Percentiles rank a stretch among this genome's conserved stretches.
phyloP scores from a whole-genome alignment of 148 eudicot genomes.

The Linanthus parryae region DNA sequence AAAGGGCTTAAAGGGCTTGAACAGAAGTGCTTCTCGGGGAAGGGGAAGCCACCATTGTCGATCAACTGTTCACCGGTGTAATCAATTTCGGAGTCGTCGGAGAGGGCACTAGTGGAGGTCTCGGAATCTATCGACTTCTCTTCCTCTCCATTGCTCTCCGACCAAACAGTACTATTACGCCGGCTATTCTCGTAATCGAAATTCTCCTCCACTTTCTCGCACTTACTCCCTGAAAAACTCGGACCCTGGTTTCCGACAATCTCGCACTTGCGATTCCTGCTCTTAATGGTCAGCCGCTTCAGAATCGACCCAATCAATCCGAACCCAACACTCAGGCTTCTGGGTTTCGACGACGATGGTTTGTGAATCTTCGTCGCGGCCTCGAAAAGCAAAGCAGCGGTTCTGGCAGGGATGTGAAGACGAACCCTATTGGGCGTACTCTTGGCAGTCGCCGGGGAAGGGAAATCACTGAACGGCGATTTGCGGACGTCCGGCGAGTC shows the following conservation, averaged over 20 bases:
- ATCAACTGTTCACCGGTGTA: slow-evolving; percentile 15
- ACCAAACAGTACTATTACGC: slow-evolving; percentile 38
- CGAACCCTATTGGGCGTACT: slow-evolving; percentile 38
- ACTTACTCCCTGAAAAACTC: slow-evolving; percentile 8
- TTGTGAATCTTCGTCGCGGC: slow-evolving; percentile 67
- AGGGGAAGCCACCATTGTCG: slow-evolving; percentile 20
- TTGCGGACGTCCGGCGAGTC: slow-evolving; percentile 56
- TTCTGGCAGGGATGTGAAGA: slow-evolving; percentile 64
- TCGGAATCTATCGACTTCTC: slow-evolving; percentile 47
- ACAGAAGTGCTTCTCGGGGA: slow-evolving; percentile 31
- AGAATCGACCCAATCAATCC: slow-evolving; percentile 58
- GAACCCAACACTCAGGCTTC: slow-evolving; percentile 37
- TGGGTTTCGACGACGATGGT: slow-evolving; percentile 28
- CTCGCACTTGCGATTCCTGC: slow-evolving; percentile 20
- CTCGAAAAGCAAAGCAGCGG: slow-evolving; percentile 60
- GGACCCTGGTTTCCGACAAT: neutral
- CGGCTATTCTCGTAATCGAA: slow-evolving; percentile 28
- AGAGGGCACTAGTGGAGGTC: slow-evolving; percentile 35
- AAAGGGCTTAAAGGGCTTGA: slow-evolving; percentile 63
- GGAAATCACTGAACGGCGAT: slow-evolving; percentile 49
- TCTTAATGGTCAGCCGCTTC: slow-evolving; percentile 32
- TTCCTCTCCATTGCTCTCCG: slow-evolving; percentile 35
- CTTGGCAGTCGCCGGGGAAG: slow-evolving; percentile 25
- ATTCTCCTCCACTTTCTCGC: slow-evolving; percentile 10
- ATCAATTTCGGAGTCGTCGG: slow-evolving; percentile 23